A percentile compares a stretch with the other conserved stretches of the same genome.
Evolutionary conservation across 148 eudicot species (phyloP).

Genomic region (Polygonum maritimum): DNA sequence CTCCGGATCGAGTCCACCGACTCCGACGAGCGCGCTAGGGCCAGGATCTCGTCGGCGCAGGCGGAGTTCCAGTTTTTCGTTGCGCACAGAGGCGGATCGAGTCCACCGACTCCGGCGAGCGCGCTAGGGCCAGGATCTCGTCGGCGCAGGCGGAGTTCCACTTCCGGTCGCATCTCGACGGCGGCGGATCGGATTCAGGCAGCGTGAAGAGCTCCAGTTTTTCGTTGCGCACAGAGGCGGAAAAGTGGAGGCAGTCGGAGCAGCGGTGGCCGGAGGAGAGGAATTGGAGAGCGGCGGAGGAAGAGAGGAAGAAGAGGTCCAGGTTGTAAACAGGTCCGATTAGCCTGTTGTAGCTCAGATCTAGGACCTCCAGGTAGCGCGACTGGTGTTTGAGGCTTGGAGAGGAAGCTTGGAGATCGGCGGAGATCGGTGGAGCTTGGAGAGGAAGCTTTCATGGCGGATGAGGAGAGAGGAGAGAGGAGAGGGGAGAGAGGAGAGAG

Average conservation of each 20-base stretch:
- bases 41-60: too few species aligned
- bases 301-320: neutral
- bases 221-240: neutral
- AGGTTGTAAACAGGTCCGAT: too few species aligned
- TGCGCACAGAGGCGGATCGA: too few species aligned
- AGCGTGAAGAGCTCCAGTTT: neutral
- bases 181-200: neutral
- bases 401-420: too few species aligned
- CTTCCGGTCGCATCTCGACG: neutral
- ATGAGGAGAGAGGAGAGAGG: neutral
- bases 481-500: too few species aligned
- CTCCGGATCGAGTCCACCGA: too few species aligned
- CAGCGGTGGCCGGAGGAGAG: neutral
- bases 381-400: too few species aligned
- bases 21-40: too few species aligned
- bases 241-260: neutral
- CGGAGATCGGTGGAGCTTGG: too few species aligned
- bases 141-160: neutral
- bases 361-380: too few species aligned
- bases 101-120: neutral
- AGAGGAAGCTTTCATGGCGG: slow-evolving; percentile 9
- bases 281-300: neutral
- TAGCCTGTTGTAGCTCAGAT: too few species aligned
- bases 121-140: slow-evolving; percentile 7
- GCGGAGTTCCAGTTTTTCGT: too few species aligned